Evolutionary conservation across 495 filamentous ascomycete genomes (phyloP).

Genomic region (Lichenothelia convexa): DNA sequence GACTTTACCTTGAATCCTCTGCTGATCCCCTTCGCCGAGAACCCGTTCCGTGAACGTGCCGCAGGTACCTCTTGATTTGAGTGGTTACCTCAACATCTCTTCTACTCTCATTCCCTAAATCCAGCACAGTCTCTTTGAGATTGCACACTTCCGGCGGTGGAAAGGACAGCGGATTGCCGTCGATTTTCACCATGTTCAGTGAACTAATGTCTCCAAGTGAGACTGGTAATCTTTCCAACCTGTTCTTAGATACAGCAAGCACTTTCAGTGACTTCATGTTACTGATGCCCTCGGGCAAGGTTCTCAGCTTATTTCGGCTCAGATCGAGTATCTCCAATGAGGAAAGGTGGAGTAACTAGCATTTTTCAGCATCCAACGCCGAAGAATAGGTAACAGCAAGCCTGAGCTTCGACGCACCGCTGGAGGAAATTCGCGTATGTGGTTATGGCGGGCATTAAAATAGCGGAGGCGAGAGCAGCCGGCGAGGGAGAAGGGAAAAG

Average conservation of each 20-base stretch:
- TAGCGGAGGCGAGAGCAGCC: constrained; percentile 79
- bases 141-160: constrained; percentile 43
- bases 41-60: too few species aligned
- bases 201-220: constrained; percentile 78
- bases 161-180: constrained; percentile 63
- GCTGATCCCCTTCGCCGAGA: background rate
- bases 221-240: constrained; percentile 62
- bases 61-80: constrained; percentile 49
- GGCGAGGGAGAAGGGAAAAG: constrained; percentile 64
- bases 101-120: constrained; percentile 33
- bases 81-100: constrained; percentile 51
- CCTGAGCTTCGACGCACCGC: constrained; percentile 37
- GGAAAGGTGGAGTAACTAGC: constrained; percentile 57
- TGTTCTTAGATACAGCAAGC: constrained; percentile 51
- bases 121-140: constrained; percentile 25
- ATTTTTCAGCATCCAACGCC: background rate
- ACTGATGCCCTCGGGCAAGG: constrained; percentile 60
- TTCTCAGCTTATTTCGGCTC: constrained; percentile 62
- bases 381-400: constrained; percentile 3
- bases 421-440: constrained; percentile 70
- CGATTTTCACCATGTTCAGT: constrained; percentile 69
- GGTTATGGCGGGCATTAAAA: constrained; percentile 82
- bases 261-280: constrained; percentile 41
- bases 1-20: background rate
- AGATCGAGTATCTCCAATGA: constrained; percentile 86